Conservation (phyloP, 2,329 filamentous ascomycete genomes). For the Mycocentrospora acerina region DNA sequence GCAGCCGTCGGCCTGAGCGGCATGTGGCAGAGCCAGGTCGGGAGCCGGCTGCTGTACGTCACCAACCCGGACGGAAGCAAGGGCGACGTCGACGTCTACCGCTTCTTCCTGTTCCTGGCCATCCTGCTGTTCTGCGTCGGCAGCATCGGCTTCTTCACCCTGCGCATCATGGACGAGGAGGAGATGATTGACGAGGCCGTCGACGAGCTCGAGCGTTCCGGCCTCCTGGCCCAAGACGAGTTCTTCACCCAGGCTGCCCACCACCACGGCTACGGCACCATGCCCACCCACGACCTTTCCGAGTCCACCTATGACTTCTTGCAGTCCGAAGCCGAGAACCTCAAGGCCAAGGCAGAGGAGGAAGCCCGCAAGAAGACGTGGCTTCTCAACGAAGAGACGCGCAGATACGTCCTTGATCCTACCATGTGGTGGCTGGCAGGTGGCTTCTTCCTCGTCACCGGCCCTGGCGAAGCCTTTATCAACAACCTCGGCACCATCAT, state of each 20-base stretch:
- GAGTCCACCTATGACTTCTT: slow-evolving; percentile 51
- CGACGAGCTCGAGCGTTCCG: slow-evolving; percentile 87
- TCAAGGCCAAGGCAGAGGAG: slow-evolving; percentile 52
- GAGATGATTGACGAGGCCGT: slow-evolving; percentile 88
- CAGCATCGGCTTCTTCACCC: slow-evolving; percentile 68
- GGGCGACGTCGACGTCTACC: slow-evolving; percentile 71
- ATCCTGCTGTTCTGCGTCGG: slow-evolving; percentile 71
- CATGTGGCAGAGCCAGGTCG: slow-evolving; percentile 93
- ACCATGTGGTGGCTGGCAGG: slow-evolving; percentile 96
- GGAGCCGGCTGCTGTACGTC: slow-evolving; percentile 75
- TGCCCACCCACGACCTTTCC: slow-evolving; percentile 50
- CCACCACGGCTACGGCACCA: slow-evolving; percentile 64
- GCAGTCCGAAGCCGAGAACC: slow-evolving; percentile 48
- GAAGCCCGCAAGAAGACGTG: slow-evolving; percentile 78
- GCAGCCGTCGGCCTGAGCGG: slow-evolving; percentile 90
- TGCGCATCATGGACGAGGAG: slow-evolving; percentile 80
- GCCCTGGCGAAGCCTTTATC: slow-evolving; percentile 95
- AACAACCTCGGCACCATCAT: slow-evolving; percentile 97
- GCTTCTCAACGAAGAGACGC: slow-evolving; percentile 88
- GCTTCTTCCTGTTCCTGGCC: slow-evolving; percentile 84
- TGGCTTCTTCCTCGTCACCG: slow-evolving; percentile 90
- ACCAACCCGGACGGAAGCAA: slow-evolving; percentile 60
- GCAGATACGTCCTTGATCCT: slow-evolving; percentile 77
- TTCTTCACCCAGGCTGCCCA: slow-evolving; percentile 64
- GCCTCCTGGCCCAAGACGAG: slow-evolving; percentile 73